Percentiles rank a stretch among this genome's conserved stretches.
These are phyloP conservation scores for Alternaria hordeiaustralica DNA, from an alignment of 2,329 filamentous ascomycete species.

Conservation along the genomic window DNA sequence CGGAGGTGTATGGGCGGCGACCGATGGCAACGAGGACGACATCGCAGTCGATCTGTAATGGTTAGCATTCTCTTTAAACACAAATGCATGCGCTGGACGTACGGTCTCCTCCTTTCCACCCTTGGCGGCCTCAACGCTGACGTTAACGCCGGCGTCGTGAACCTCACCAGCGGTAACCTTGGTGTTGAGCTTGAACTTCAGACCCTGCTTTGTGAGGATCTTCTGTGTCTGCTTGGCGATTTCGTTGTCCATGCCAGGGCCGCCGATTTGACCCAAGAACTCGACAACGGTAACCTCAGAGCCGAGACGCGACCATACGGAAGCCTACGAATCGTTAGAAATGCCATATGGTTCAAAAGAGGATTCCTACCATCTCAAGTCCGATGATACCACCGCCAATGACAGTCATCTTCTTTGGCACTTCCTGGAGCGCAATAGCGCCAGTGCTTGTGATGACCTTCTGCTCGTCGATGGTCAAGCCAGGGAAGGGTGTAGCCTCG, in stretches of 20 bases:
- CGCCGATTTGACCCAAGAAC: conserved; percentile 94
- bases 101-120: conserved; percentile 93
- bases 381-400: conserved; percentile 99
- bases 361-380: conserved; percentile 79
- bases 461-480: conserved; percentile 95
- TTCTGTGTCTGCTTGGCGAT: conserved; percentile 92
- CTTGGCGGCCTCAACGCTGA: conserved; percentile 90
- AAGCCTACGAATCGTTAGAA: conserved; percentile 60
- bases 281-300: conserved; percentile 96
- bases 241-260: conserved; percentile 95
- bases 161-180: conserved; percentile 90
- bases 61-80: conserved; percentile 8
- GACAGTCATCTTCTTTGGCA: conserved; percentile 95
- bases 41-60: conserved; percentile 80
- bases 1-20: conserved; percentile 90
- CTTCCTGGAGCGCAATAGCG: conserved; percentile 84
- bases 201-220: conserved; percentile 92
- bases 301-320: conserved; percentile 94
- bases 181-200: conserved; percentile 97
- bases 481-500: conserved; percentile 95
- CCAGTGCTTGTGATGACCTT: conserved; percentile 96
- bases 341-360: background rate
- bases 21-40: conserved; percentile 97
- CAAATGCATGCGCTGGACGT: conserved; percentile 48
- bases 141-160: conserved; percentile 76